phyloP scores from a whole-genome alignment of 2,329 filamentous ascomycete genomes.

The Exophiala calicioides region DNA sequence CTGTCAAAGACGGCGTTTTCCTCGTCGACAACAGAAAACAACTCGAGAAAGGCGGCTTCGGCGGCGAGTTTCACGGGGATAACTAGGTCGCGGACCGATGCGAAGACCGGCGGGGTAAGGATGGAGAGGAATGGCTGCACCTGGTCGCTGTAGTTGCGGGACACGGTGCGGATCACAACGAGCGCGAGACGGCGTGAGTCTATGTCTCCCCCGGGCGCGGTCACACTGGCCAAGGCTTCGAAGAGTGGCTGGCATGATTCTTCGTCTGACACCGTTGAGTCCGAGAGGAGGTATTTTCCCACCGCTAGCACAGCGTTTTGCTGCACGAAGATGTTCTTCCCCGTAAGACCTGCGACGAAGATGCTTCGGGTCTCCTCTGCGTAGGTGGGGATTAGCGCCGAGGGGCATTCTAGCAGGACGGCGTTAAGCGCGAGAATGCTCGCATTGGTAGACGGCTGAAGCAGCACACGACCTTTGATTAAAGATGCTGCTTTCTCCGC shows the following conservation, averaged over 20 bases:
- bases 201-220: constrained; percentile 73
- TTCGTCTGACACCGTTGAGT: constrained; percentile 50
- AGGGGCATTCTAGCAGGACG: constrained; percentile 77
- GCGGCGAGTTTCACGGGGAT: constrained; percentile 95
- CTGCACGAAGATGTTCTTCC: constrained; percentile 77
- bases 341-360: constrained; percentile 75
- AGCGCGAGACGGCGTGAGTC: constrained; percentile 85
- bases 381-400: constrained; percentile 67
- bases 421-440: constrained; percentile 88
- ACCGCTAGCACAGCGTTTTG: constrained; percentile 30
- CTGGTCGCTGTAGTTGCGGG: constrained; percentile 75
- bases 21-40: constrained; percentile 87
- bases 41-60: constrained; percentile 87
- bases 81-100: constrained; percentile 82
- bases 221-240: constrained; percentile 70
- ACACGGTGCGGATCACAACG: constrained; percentile 83
- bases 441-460: constrained; percentile 70
- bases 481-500: constrained; percentile 64
- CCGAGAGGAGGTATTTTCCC: constrained; percentile 29
- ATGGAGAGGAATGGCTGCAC: constrained; percentile 70
- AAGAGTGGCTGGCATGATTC: constrained; percentile 79
- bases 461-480: constrained; percentile 75
- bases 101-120: constrained; percentile 82
- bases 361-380: constrained; percentile 73
- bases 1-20: constrained; percentile 87